Conservation (phyloP, 2,329 filamentous ascomycete genomes). For the Madurella mycetomatis region DNA sequence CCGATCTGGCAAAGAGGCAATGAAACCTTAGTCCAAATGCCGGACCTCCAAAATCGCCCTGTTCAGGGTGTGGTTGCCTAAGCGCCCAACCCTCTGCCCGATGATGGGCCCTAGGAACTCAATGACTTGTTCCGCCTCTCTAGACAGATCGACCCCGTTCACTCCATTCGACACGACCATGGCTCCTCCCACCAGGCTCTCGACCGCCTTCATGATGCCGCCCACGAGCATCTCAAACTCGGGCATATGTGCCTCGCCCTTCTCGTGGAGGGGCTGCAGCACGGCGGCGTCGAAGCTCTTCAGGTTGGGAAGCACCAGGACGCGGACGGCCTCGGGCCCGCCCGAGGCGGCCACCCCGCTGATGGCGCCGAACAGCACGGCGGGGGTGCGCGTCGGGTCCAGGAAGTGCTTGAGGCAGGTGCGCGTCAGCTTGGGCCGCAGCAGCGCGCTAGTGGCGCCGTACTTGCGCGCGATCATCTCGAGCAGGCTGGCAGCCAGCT, state of each 20-base stretch:
- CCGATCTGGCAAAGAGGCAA: neutral
- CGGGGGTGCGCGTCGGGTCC: conserved; percentile 75
- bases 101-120: conserved; percentile 54
- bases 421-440: conserved; percentile 85
- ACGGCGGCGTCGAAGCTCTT: conserved; percentile 51
- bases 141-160: conserved; percentile 36
- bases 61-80: conserved; percentile 46
- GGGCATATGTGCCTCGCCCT: conserved; percentile 39
- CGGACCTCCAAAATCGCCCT: conserved; percentile 52
- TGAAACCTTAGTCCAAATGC: conserved; percentile 41
- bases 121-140: conserved; percentile 42
- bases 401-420: conserved; percentile 91
- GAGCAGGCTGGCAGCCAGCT: conserved; percentile 78
- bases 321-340: conserved; percentile 55
- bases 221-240: conserved; percentile 55
- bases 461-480: conserved; percentile 77
- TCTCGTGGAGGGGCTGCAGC: conserved; percentile 50
- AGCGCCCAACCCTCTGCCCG: conserved; percentile 43
- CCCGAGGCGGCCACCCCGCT: conserved; percentile 75
- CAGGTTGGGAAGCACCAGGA: conserved; percentile 53
- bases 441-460: conserved; percentile 70
- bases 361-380: conserved; percentile 85
- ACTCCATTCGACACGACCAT: conserved; percentile 35
- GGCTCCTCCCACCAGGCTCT: conserved; percentile 34
- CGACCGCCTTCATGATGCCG: conserved; percentile 51